Evolutionary conservation across 495 filamentous ascomycete species (phyloP).

Genomic region (Penicillium dipodomyicola): DNA sequence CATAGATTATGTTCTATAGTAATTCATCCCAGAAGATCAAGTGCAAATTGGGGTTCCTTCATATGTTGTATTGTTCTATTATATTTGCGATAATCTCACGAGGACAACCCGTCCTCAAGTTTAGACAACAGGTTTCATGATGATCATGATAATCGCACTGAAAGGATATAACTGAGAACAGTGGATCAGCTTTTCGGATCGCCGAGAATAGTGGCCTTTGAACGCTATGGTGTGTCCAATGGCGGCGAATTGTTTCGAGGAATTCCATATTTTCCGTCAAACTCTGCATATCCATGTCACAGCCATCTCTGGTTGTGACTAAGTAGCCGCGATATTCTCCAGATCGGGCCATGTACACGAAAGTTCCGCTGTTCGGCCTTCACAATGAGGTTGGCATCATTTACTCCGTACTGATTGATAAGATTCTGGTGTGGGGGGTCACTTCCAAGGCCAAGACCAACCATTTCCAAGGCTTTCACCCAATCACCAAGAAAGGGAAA

Average conservation of each 20-base stretch:
- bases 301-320: background rate
- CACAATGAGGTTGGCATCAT: background rate
- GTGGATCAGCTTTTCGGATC: conserved; percentile 1
- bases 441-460: conserved; percentile 7
- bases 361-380: conserved; percentile 25
- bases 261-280: conserved; percentile 1
- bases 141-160: background rate
- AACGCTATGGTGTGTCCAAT: conserved; percentile 3
- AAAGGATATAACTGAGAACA: background rate
- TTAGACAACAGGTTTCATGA: background rate
- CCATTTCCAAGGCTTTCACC: background rate
- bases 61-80: too few species aligned
- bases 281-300: conserved; percentile 3
- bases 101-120: background rate
- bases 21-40: background rate
- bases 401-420: conserved; percentile 39
- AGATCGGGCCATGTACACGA: conserved; percentile 9
- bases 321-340: conserved; percentile 5
- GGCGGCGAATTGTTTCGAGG: background rate
- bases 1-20: background rate
- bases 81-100: too few species aligned
- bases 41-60: too few species aligned
- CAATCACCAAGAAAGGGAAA: background rate
- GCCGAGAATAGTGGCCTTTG: conserved; percentile 3
- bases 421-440: conserved; percentile 16